These are phyloP conservation scores for Parafenestella ontariensis DNA, from an alignment of 2,329 filamentous ascomycete species.

Conservation along the genomic window DNA sequence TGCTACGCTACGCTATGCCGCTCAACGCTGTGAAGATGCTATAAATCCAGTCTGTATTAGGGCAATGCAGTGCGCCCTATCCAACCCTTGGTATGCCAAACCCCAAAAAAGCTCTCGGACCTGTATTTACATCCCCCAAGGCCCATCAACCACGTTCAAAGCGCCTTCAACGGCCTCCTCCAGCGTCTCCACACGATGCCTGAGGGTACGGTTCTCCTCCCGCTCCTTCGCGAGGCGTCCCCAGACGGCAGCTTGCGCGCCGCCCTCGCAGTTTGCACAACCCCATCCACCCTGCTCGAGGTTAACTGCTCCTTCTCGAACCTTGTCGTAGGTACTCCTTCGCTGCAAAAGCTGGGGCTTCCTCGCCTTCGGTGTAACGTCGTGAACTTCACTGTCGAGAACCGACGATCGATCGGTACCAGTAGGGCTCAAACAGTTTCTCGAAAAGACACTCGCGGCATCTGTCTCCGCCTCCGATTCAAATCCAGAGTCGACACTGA, in stretches of 20 bases:
- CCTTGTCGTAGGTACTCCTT: constrained; percentile 47
- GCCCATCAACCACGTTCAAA: constrained; percentile 58
- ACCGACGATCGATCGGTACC: constrained; percentile 44
- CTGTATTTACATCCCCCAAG: constrained; percentile 31
- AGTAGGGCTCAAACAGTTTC: constrained; percentile 48
- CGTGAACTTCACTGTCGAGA: constrained; percentile 41
- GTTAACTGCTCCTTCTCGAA: constrained; percentile 49
- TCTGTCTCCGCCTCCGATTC: constrained; percentile 65
- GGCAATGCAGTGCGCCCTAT: background rate
- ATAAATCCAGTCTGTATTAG: background rate
- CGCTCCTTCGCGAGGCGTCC: constrained; percentile 58
- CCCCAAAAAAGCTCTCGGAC: background rate
- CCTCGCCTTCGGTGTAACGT: constrained; percentile 37
- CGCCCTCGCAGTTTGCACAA: constrained; percentile 46
- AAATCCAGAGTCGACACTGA: constrained; percentile 64
- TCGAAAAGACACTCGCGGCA: constrained; percentile 50
- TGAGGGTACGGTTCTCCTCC: constrained; percentile 63
- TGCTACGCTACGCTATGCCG: background rate
- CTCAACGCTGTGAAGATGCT: background rate
- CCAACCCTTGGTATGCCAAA: background rate
- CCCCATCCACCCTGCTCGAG: constrained; percentile 37
- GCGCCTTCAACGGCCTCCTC: constrained; percentile 64
- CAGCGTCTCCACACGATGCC: constrained; percentile 60
- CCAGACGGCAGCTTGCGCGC: constrained; percentile 58
- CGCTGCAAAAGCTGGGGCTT: constrained; percentile 41